Base-by-base conservation (phyloP, 1,284 basidiomycete species). In the Rhodotorula sp. region DNA sequence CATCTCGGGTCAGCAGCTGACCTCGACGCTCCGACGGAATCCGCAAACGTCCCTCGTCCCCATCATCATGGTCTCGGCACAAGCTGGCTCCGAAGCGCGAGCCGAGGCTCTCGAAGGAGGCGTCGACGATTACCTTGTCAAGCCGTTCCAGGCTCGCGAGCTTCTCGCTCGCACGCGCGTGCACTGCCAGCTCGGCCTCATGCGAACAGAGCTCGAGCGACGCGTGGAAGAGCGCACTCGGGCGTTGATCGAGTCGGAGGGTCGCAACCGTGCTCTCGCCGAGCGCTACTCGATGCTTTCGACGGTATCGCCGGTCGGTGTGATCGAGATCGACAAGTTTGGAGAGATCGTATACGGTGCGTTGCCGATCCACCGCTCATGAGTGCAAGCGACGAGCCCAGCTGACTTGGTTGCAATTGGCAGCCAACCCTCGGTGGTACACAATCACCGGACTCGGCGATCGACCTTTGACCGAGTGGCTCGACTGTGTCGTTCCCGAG, bases 51-150 rank as follows among this genome's bases (percentile, higher is more conserved):
- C 70, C 1, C 67, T 68, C n/a, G 64, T 78, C 20, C 76, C 78
- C 12, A 69, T 78, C 65, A 73, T 79, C 62, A 72, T 79, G 66
- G 66, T 79, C 49, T 76, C 75, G 1, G 78, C 78, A 5, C 75
- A 75, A 24, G 76, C 77, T 24, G 78, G 76, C 4, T 62, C 66
- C 26, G 78, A 79, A n/a, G 76, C 76, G 6, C 68, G 76, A 18
- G 73, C 77, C 5, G 77, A 77, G 48, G 77, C 75, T 22, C 72
- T 79, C n/a, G 70, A 74, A 17, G 69, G 70, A 15, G 79, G 79
- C 12, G 67, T 73, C 8, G 79, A 78, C 65, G 78, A 78, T 67
- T 74, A 76, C 66, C 60, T 76, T 37, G 62, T 67, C 62, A 78
- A 79, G 63, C 78, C 78, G 4, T 79, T 79, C 71, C 62, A 62